Conservation (phyloP, 257 asterid species). For the Plectranthus barbatus region DNA sequence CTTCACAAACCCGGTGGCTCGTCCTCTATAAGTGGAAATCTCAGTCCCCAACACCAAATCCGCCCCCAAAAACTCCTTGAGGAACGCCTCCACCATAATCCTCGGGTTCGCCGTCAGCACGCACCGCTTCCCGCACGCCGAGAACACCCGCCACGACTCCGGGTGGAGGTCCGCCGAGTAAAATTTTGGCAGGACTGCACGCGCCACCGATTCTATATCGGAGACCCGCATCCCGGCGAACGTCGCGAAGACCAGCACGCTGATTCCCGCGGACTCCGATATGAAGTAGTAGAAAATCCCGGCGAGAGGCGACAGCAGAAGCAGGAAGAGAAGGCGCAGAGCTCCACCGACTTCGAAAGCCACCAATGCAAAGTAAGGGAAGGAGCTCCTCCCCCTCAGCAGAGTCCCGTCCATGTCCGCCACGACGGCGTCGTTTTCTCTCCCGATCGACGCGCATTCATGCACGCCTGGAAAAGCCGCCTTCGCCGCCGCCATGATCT, state of each 20-base stretch:
- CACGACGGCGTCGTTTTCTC: slow-evolving; percentile 37
- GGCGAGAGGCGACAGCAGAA: slow-evolving; percentile 50
- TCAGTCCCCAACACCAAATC: slow-evolving; percentile 71
- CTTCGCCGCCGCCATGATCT: background rate
- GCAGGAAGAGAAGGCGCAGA: slow-evolving; percentile 46
- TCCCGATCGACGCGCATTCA: background rate
- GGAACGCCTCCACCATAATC: slow-evolving; percentile 56
- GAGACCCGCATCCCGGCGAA: slow-evolving; percentile 50
- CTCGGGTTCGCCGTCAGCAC: slow-evolving; percentile 62
- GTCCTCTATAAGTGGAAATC: slow-evolving; percentile 31
- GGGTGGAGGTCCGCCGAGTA: slow-evolving; percentile 57
- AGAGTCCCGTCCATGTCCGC: slow-evolving; percentile 63
- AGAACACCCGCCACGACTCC: slow-evolving; percentile 57
- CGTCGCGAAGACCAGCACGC: slow-evolving; percentile 46
- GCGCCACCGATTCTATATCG: slow-evolving; percentile 51
- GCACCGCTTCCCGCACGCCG: slow-evolving; percentile 52
- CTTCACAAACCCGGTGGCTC: slow-evolving; percentile 61
- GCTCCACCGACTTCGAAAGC: slow-evolving; percentile 80
- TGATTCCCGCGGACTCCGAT: slow-evolving; percentile 58
- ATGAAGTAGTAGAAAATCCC: slow-evolving; percentile 45
- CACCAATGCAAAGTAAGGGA: slow-evolving; percentile 62
- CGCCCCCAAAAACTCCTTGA: slow-evolving; percentile 51
- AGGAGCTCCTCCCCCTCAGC: slow-evolving; percentile 50
- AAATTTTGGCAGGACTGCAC: slow-evolving; percentile 60
- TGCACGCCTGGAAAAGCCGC: background rate